Base-by-base conservation (phyloP, 139 green algal species). In the Dunaliella sp. region DNA sequence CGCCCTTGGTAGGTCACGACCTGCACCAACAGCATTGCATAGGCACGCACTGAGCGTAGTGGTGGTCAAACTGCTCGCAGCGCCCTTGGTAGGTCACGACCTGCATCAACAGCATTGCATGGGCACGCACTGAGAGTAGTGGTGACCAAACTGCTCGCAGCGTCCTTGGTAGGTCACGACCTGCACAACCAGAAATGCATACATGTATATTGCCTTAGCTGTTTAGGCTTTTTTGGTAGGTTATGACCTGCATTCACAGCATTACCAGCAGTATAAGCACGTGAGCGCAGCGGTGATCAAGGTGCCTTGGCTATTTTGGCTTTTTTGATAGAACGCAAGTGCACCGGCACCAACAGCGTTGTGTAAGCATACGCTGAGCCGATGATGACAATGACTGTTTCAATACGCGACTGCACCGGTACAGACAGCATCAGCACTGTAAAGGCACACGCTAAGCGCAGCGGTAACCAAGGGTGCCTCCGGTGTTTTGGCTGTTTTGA, bases 1-100 rank as follows among this genome's bases (percentile, higher is more conserved):
- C 88, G 32, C 31, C 90, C 88, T 31, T 85, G 74, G 74, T 91
- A 93, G 0, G 38, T 86, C 36, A 81, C 90, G 31, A 93, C 87
- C 88, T 91, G 90, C 73, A 77, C 26, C 7, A 36, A 34, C 57
- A 84, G 38, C 36, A 75, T 31, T 3, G 38, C 30, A 59, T 76
- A 7, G 21, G 59, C 30, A 74, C 33, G 25, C 81, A 59, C 16
- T 2, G 12, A 36, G 34, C 3, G 28, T 24, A 57, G 77, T 31
- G 77, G 38, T 82, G 30, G 12, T 25, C 25, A 57, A 58, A 57
- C 30, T 82, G 73, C 87, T 93, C 90, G 34, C 85, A 89, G 1
- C 88, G 32, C 31, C 90, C 88, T 31, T 85, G 74, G 74, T 91
- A 93, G 0, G 38, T 86, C 36, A 81, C 90, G 31, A 93, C 87